Conservation (phyloP, 805 yeast genomes). For the Ogataea parapolymorpha region DNA sequence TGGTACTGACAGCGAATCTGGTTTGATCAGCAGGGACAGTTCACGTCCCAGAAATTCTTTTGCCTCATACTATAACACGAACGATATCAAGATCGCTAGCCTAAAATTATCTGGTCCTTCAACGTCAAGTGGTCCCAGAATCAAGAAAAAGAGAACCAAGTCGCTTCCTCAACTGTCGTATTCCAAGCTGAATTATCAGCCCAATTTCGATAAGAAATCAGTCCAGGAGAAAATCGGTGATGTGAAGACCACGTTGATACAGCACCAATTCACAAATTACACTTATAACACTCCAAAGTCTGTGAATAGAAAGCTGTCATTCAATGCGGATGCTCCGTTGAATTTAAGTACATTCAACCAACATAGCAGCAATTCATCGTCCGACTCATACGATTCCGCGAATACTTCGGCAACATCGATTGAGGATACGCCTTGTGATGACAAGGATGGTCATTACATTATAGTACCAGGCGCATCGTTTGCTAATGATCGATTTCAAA, state of each 20-base stretch:
- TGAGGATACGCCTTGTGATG: slow-evolving; percentile 45
- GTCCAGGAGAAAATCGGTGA: slow-evolving; percentile 41
- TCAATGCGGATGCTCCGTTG: slow-evolving; percentile 18
- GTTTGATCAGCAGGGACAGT: slow-evolving; percentile 1
- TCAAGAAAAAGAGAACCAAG: slow-evolving; percentile 43
- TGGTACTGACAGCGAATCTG: slow-evolving; percentile 11
- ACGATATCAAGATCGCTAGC: slow-evolving; percentile 17
- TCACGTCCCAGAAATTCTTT: slow-evolving; percentile 16
- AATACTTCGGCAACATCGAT: slow-evolving; percentile 21
- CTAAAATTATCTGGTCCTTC: slow-evolving; percentile 14
- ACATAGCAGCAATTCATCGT: slow-evolving; percentile 19
- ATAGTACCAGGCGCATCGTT: slow-evolving; percentile 55
- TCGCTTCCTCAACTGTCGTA: slow-evolving; percentile 54
- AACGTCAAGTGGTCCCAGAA: slow-evolving; percentile 1
- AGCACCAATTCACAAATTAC: slow-evolving; percentile 26
- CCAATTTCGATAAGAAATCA: slow-evolving; percentile 31
- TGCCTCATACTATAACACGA: slow-evolving; percentile 15
- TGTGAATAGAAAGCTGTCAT: slow-evolving; percentile 26
- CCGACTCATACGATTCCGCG: slow-evolving; percentile 21
- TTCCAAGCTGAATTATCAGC: slow-evolving; percentile 40
- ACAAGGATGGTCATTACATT: slow-evolving; percentile 72
- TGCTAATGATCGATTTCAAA: slow-evolving; percentile 69
- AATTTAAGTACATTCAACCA: background rate
- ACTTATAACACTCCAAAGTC: slow-evolving; percentile 23
- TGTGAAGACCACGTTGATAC: slow-evolving; percentile 36